These are phyloP conservation scores for Asterophora parasitica DNA, from an alignment of 768 basidiomycete genomes.

Conservation along the genomic window DNA sequence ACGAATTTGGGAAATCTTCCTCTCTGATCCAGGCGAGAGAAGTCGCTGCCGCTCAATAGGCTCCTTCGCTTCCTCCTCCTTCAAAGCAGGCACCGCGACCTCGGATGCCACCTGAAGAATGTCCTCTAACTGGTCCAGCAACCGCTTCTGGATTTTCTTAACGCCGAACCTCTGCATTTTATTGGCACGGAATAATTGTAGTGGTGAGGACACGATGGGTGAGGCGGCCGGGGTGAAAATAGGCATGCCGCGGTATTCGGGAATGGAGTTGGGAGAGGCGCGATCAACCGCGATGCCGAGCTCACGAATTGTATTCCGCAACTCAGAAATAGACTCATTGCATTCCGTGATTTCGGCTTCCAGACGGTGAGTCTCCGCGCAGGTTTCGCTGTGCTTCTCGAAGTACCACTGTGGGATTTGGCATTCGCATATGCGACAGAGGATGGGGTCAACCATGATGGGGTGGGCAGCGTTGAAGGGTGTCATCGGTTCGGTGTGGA, in stretches of 20 bases:
- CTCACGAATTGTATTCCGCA: slow-evolving; percentile 82
- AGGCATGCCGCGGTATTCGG: slow-evolving; percentile 86
- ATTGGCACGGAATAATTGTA: slow-evolving; percentile 70
- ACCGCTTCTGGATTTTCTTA: slow-evolving; percentile 73
- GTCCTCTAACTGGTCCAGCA: slow-evolving; percentile 85
- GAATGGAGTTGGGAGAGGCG: slow-evolving; percentile 57
- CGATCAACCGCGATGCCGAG: slow-evolving; percentile 68
- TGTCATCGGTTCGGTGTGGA: slow-evolving; percentile 44
- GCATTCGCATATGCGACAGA: slow-evolving; percentile 97
- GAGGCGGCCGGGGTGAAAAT: slow-evolving; percentile 73
- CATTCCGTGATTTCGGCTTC: slow-evolving; percentile 93
- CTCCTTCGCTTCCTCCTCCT: slow-evolving; percentile 87
- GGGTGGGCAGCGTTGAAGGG: slow-evolving; percentile 75
- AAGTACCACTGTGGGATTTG: slow-evolving; percentile 99
- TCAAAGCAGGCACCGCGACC: slow-evolving; percentile 81
- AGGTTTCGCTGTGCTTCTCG: slow-evolving; percentile 99
- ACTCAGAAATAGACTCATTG: slow-evolving; percentile 88
- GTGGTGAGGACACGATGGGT: slow-evolving; percentile 66
- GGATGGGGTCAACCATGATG: slow-evolving; percentile 76
- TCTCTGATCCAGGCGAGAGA: slow-evolving; percentile 84
- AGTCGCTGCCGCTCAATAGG: slow-evolving; percentile 91
- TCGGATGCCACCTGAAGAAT: slow-evolving; percentile 76
- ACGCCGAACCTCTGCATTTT: slow-evolving; percentile 78
- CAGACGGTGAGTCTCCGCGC: slow-evolving; percentile 90
- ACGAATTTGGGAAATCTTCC: slow-evolving; percentile 76